Conservation (phyloP, 1,284 basidiomycete species). For the Melampsora abietis-canadensis region DNA sequence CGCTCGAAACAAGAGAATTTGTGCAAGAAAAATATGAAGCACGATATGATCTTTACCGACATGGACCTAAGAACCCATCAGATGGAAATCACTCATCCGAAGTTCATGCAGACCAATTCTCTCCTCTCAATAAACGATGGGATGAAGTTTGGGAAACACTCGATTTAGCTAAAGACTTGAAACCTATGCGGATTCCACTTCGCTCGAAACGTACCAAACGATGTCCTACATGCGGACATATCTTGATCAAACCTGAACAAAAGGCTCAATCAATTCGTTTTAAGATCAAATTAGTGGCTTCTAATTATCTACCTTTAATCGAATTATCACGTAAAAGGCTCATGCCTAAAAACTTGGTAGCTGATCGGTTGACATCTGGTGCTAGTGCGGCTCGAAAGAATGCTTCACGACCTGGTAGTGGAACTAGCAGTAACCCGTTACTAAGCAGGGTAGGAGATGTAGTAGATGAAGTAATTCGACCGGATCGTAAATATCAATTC, state of each 20-base stretch:
- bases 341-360: slow-evolving; percentile 46
- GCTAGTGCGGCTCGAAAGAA: slow-evolving; percentile 41
- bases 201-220: slow-evolving; percentile 91
- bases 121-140: slow-evolving; percentile 33
- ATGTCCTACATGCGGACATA: slow-evolving; percentile 88
- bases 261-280: slow-evolving; percentile 87
- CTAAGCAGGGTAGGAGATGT: slow-evolving; percentile 22
- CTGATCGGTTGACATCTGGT: slow-evolving; percentile 55
- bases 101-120: slow-evolving; percentile 19
- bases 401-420: slow-evolving; percentile 55
- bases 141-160: slow-evolving; percentile 36
- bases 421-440: slow-evolving; percentile 42
- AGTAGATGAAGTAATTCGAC: slow-evolving; percentile 59
- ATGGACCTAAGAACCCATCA: slow-evolving; percentile 1
- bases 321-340: slow-evolving; percentile 52
- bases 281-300: slow-evolving; percentile 94
- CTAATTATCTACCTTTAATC: slow-evolving; percentile 86
- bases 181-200: slow-evolving; percentile 81
- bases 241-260: slow-evolving; percentile 95
- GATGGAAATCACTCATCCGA: background rate
- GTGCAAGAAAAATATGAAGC: background rate
- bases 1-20: slow-evolving; percentile 3
- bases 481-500: slow-evolving; percentile 76
- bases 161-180: slow-evolving; percentile 64
- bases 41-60: slow-evolving; percentile 22